Conservation (phyloP, 2,329 filamentous ascomycete species). For the Acephala macrosclerotiorum region DNA sequence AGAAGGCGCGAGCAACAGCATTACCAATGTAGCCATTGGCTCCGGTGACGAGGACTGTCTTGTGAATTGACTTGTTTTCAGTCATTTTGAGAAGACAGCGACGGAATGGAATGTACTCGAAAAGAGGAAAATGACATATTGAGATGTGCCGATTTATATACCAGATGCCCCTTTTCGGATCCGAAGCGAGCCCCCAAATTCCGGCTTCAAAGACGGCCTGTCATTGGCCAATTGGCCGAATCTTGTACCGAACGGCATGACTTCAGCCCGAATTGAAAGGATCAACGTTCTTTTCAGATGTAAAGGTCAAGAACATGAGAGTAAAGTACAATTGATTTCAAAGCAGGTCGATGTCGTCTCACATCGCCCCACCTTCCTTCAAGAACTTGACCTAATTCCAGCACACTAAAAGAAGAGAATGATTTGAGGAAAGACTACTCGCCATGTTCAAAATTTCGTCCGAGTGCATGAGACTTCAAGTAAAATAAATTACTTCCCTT, state of each 20-base stretch:
- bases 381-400: too few relatives aligned
- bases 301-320: not conserved
- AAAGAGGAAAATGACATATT: not conserved
- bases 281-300: not conserved
- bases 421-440: too few relatives aligned
- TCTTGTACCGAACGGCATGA: not conserved
- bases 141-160: constrained; percentile 2
- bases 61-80: not conserved
- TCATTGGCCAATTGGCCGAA: not conserved
- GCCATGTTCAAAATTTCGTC: too few relatives aligned
- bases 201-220: not conserved
- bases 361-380: too few relatives aligned
- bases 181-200: not conserved
- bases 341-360: too few relatives aligned
- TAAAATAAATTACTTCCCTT: too few relatives aligned
- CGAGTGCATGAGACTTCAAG: too few relatives aligned
- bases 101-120: not conserved
- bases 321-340: not conserved
- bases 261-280: constrained; percentile 4
- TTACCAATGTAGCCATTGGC: constrained; percentile 58
- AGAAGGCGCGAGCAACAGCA: constrained; percentile 54
- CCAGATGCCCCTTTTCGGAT: constrained; percentile 5
- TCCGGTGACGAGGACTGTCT: constrained; percentile 54
- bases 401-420: too few relatives aligned
- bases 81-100: not conserved